A percentile compares a stretch with the other conserved stretches of the same genome.
phyloP scores from a whole-genome alignment of 2,329 filamentous ascomycete species.

The Fusarium burgessii region DNA sequence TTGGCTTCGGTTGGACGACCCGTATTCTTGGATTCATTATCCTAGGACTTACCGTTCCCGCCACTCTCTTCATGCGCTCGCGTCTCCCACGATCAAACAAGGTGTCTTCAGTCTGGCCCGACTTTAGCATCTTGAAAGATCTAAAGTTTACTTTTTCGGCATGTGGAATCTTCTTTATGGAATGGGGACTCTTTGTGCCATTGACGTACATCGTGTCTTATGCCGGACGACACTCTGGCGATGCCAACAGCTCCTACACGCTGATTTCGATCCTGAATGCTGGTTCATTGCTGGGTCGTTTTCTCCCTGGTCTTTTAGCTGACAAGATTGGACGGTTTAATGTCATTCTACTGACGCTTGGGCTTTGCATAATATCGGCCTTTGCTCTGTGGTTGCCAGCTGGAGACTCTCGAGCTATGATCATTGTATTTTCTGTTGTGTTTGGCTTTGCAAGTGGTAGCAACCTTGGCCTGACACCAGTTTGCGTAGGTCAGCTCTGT shows the following conservation, averaged over 20 bases:
- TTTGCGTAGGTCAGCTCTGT: conserved; percentile 85
- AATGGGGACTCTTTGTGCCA: conserved; percentile 79
- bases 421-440: conserved; percentile 75
- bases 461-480: conserved; percentile 81
- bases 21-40: conserved; percentile 65
- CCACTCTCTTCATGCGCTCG: conserved; percentile 62
- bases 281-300: conserved; percentile 80
- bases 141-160: conserved; percentile 70
- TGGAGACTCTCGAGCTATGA: conserved; percentile 63
- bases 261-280: conserved; percentile 85
- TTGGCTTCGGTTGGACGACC: conserved; percentile 63
- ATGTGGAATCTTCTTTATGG: conserved; percentile 74
- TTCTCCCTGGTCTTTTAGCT: conserved; percentile 79
- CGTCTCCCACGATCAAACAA: conserved; percentile 63
- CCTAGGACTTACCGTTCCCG: conserved; percentile 59
- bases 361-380: conserved; percentile 64
- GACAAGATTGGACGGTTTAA: conserved; percentile 86
- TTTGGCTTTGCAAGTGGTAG: conserved; percentile 86
- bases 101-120: conserved; percentile 62
- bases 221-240: conserved; percentile 59
- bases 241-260: conserved; percentile 65
- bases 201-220: conserved; percentile 83
- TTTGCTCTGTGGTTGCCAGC: conserved; percentile 79
- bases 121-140: conserved; percentile 72
- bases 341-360: conserved; percentile 76